Conservation (phyloP, 768 basidiomycete species). For the Exsudoporus frostii region DNA sequence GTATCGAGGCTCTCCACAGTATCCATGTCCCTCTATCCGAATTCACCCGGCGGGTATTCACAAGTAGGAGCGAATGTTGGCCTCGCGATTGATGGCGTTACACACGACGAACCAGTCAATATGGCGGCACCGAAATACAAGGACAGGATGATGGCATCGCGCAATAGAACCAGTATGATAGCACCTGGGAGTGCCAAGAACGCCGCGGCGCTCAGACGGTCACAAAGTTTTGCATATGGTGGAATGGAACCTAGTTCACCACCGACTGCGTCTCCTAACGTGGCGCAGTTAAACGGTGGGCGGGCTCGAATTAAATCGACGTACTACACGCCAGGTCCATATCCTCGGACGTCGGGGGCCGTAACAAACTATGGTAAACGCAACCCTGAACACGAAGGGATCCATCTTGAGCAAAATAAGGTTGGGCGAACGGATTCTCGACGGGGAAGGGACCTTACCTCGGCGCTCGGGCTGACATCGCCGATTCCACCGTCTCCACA, state of each 20-base stretch:
- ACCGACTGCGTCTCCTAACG: conserved; percentile 20
- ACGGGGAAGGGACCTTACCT: conserved; percentile 40
- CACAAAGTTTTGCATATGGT: conserved; percentile 49
- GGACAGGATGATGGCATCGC: conserved; percentile 26
- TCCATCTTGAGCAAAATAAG: conserved; percentile 17
- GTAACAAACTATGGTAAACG: conserved; percentile 35
- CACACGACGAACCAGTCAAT: conserved; percentile 41
- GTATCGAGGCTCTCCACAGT: conserved; percentile 40
- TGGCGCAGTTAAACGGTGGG: conserved; percentile 40
- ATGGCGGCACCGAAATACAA: conserved; percentile 34
- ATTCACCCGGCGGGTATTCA: conserved; percentile 35
- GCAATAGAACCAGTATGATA: conserved; percentile 23
- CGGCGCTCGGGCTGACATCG: conserved; percentile 36
- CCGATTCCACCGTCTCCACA: conserved; percentile 50
- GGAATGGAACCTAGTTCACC: conserved; percentile 52
- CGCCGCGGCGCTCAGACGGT: conserved; percentile 22
- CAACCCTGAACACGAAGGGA: conserved; percentile 33
- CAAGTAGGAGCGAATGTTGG: conserved; percentile 30
- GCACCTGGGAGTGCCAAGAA: conserved; percentile 21
- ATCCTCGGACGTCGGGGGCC: conserved; percentile 52
- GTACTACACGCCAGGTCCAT: conserved; percentile 54
- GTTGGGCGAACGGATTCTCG: conserved; percentile 43
- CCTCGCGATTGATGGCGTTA: conserved; percentile 35
- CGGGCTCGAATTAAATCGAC: conserved; percentile 68
- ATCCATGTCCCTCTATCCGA: conserved; percentile 49